Base-by-base conservation (phyloP, 2,329 filamentous ascomycete genomes). In the Xylariaceae sp. region DNA sequence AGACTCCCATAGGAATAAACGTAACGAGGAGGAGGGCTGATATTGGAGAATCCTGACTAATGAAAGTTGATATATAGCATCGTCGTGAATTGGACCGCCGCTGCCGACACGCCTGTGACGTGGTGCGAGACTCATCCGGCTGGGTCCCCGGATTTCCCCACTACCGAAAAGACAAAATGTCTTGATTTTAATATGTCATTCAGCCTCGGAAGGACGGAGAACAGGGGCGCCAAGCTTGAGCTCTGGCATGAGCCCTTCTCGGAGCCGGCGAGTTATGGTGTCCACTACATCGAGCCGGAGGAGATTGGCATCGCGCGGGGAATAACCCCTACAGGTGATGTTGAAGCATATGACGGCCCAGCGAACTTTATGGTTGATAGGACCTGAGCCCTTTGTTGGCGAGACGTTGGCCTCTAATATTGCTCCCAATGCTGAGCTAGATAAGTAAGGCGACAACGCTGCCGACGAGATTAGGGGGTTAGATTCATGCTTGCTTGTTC, bases 301-400 rank as follows among this genome's bases (percentile, higher is more conserved):
- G 37, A 62, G 47, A 64, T 64, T 27, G 26, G 55, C 34, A 59
- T 55, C 59, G 48, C 47, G 37, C 62, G 60, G 47, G 56, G 60
- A 48, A 47, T 63, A 39, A 56, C 55, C 6, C 59, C 58, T 8
- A 63, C 56, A 5, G 61, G 62, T n/a, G 55, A 45, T 5, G 62
- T 60, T 19, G 54, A 63, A 44, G 47, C 55, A 31, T 64, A 64
- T 29, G 27, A 35, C 7, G 62, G 61, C 9, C 59, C 60, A 19
- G 26, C 47, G 37, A 60, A 53, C 51, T 63, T 64, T 39, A 55
- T 37, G 6, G 54, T 61, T 6, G 35, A 50, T 11, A 51, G 47
- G 12, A 47, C 37, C 6, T 55, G 29, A 44, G 12, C 3, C n/a
- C 4, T 6, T 29, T 42, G 2, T 42, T 42, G 2, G 4, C 6